phyloP scores from a whole-genome alignment of 495 filamentous ascomycete genomes.

The Podospora australis region DNA sequence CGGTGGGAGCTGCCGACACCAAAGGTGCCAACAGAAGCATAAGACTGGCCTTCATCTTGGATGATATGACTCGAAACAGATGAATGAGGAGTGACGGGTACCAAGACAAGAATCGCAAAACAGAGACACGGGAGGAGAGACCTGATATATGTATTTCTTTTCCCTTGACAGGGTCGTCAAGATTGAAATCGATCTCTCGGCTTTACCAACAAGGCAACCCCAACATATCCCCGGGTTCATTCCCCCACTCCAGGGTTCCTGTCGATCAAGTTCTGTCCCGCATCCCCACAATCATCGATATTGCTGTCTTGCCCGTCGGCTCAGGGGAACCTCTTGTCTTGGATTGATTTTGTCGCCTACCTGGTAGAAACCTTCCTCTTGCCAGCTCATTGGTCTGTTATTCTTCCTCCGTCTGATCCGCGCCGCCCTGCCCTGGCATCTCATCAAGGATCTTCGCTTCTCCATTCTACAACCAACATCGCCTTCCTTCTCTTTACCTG shows the following conservation, averaged over 20 bases:
- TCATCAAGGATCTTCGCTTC: too few species aligned
- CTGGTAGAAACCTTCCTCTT: neutral
- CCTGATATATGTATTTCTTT: too few species aligned
- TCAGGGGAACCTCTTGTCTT: neutral
- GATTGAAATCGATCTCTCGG: too few species aligned
- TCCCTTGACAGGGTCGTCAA: too few species aligned
- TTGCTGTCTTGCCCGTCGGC: neutral
- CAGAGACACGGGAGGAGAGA: neutral
- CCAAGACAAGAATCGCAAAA: neutral
- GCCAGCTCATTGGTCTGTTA: too few species aligned
- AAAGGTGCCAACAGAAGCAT: slow-evolving; percentile 31
- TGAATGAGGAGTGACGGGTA: neutral
- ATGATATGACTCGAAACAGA: neutral
- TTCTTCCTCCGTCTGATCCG: too few species aligned
- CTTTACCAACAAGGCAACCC: too few species aligned
- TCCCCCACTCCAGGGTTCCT: too few species aligned
- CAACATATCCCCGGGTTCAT: too few species aligned
- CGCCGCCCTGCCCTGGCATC: too few species aligned
- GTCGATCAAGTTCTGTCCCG: neutral
- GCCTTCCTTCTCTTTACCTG: too few species aligned
- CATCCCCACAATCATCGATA: neutral
- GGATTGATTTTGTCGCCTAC: neutral
- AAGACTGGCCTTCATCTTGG: slow-evolving; percentile 37
- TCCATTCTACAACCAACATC: too few species aligned
- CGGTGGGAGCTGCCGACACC: slow-evolving; percentile 27